Evolutionary conservation across 192 early-diverging fungal species (phyloP).

Genomic region (Rhizophagus sp.): DNA sequence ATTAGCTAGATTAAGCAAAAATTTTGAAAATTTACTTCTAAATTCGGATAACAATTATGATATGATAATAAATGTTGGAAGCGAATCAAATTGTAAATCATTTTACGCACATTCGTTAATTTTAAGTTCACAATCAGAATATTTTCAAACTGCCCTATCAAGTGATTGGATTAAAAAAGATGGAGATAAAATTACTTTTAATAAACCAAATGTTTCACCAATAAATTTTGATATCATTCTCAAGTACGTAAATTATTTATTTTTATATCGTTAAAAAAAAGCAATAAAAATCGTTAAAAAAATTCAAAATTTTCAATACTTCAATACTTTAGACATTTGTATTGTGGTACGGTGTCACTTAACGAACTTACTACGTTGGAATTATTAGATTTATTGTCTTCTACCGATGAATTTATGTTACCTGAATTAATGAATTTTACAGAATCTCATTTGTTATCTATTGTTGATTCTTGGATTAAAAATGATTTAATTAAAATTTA

Average conservation of each 20-base stretch:
- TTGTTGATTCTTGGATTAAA: not conserved
- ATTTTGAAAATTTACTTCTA: not conserved
- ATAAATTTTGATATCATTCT: not conserved
- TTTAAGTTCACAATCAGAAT: not conserved
- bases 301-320: not conserved
- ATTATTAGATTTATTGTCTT: not conserved
- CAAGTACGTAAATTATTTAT: not conserved
- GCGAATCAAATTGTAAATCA: not conserved
- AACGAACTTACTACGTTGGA: not conserved
- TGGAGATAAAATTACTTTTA: not conserved
- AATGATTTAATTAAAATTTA: not conserved
- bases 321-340: not conserved
- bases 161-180: constrained; percentile 10
- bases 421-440: not conserved
- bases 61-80: not conserved
- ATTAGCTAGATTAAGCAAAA: not conserved
- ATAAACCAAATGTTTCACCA: not conserved
- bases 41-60: not conserved
- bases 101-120: constrained; percentile 4
- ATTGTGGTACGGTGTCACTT: not conserved
- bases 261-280: not conserved
- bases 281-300: not conserved
- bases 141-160: not conserved
- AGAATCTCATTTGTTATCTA: not conserved
- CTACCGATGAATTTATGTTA: not conserved